phyloP scores from a whole-genome alignment of 2,329 filamentous ascomycete species.

The Aspergillus sp. region DNA sequence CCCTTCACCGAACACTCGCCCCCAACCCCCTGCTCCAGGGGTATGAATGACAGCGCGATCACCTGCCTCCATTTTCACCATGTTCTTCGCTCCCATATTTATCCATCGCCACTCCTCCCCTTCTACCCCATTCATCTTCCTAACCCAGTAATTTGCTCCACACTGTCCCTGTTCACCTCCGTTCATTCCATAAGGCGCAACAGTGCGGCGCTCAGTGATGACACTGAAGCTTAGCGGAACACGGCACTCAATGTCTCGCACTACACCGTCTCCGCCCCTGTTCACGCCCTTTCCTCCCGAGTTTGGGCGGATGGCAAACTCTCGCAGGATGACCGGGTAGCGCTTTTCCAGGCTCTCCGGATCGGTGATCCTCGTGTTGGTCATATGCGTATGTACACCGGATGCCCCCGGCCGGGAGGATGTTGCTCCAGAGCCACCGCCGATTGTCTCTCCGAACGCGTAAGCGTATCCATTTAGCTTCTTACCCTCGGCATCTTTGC shows the following conservation, averaged over 20 bases:
- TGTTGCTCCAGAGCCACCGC: conserved; percentile 73
- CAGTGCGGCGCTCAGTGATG: conserved; percentile 25
- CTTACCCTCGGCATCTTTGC: conserved; percentile 60
- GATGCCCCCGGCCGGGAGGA: conserved; percentile 70
- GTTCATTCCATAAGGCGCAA: conserved; percentile 28
- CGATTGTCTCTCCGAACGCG: conserved; percentile 81
- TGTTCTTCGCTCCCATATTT: conserved; percentile 29
- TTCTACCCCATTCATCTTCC: too few species aligned
- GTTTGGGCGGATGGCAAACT: conserved; percentile 65
- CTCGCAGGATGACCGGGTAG: conserved; percentile 71
- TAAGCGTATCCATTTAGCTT: conserved; percentile 52
- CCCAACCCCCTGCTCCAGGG: conserved; percentile 29
- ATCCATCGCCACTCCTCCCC: conserved; percentile 15
- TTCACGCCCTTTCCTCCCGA: conserved; percentile 67
- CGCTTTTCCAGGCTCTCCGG: conserved; percentile 76
- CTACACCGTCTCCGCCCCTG: conserved; percentile 71
- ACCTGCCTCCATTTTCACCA: conserved; percentile 23
- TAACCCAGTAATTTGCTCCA: conserved; percentile 64
- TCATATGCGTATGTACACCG: conserved; percentile 80
- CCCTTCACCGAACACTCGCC: too few species aligned
- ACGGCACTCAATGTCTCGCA: conserved; percentile 78
- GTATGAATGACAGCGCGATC: conserved; percentile 28
- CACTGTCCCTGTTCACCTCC: conserved; percentile 44
- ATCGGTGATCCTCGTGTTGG: conserved; percentile 81
- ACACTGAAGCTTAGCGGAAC: conserved; percentile 41